These are phyloP conservation scores for Lycium barbarum DNA, from an alignment of 257 asterid species.

Conservation along the genomic window DNA sequence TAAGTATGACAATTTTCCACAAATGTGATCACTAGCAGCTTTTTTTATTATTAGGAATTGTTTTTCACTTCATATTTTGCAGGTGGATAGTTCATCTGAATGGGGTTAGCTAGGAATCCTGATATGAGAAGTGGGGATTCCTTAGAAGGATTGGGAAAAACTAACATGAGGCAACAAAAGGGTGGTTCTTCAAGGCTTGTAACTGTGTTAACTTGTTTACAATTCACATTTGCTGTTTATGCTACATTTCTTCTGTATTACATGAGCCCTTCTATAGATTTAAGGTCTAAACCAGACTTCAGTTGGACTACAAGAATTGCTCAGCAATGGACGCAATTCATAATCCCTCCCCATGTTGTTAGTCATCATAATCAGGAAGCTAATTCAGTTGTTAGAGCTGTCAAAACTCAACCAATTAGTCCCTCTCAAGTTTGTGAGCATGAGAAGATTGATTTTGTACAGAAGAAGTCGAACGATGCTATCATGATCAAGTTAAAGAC, in stretches of 20 bases:
- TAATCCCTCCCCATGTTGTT: constrained; percentile 61
- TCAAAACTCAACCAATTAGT: constrained; percentile 24
- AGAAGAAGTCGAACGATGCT: constrained; percentile 74
- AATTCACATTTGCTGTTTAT: constrained; percentile 80
- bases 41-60: background rate
- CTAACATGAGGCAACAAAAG: constrained; percentile 48
- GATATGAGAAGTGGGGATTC: constrained; percentile 62
- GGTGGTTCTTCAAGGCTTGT: constrained; percentile 58
- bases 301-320: constrained; percentile 76
- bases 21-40: background rate
- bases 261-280: constrained; percentile 77
- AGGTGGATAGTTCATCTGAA: constrained; percentile 25
- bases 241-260: constrained; percentile 79
- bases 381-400: constrained; percentile 31
- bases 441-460: constrained; percentile 78
- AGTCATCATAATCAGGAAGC: constrained; percentile 51
- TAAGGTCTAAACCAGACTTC: constrained; percentile 71
- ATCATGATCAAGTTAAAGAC: constrained; percentile 78
- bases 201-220: constrained; percentile 70
- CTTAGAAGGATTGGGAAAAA: constrained; percentile 77
- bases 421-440: constrained; percentile 72
- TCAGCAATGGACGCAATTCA: constrained; percentile 63
- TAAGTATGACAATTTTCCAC: background rate
- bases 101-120: constrained; percentile 51
- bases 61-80: background rate